Conservation (phyloP, 495 filamentous ascomycete genomes). For the Chaetomium cochliodes region DNA sequence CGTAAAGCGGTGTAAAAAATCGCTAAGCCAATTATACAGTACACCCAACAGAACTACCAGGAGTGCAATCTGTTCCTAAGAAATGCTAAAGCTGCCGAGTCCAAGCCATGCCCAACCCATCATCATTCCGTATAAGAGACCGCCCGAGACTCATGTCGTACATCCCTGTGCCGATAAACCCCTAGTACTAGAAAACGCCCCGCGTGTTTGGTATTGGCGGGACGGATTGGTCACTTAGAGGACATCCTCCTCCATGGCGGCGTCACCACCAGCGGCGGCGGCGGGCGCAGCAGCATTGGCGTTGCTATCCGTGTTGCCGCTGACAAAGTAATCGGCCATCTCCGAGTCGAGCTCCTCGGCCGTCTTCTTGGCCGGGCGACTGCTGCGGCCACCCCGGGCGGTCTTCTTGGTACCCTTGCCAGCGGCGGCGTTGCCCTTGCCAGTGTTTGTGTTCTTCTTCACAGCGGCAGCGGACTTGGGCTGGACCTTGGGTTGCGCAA, state of each 20-base stretch:
- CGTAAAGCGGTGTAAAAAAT: neutral
- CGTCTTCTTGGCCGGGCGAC: slow-evolving; percentile 82
- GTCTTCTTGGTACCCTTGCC: slow-evolving; percentile 53
- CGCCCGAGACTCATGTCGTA: slow-evolving; percentile 22
- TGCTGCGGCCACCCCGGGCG: slow-evolving; percentile 49
- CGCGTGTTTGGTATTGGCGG: neutral
- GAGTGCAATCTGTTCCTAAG: slow-evolving; percentile 31
- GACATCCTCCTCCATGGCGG: slow-evolving; percentile 54
- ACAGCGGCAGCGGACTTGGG: slow-evolving; percentile 79
- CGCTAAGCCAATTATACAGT: slow-evolving; percentile 28
- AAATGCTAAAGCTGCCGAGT: slow-evolving; percentile 17
- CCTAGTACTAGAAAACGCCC: neutral
- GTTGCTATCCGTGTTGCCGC: slow-evolving; percentile 38
- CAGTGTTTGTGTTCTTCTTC: slow-evolving; percentile 50
- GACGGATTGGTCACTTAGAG: slow-evolving; percentile 24
- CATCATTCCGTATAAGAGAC: slow-evolving; percentile 23
- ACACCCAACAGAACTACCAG: slow-evolving; percentile 14
- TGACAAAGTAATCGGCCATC: slow-evolving; percentile 85
- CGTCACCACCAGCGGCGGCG: slow-evolving; percentile 41
- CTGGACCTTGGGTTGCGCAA: slow-evolving; percentile 74
- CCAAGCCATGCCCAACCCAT: slow-evolving; percentile 21
- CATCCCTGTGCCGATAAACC: slow-evolving; percentile 2
- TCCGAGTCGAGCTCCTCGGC: slow-evolving; percentile 89
- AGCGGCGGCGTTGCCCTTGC: slow-evolving; percentile 43
- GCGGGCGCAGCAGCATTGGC: slow-evolving; percentile 46